Evolutionary conservation across 305 asterid genomes (phyloP).

Genomic region (Solanum hybrid): DNA sequence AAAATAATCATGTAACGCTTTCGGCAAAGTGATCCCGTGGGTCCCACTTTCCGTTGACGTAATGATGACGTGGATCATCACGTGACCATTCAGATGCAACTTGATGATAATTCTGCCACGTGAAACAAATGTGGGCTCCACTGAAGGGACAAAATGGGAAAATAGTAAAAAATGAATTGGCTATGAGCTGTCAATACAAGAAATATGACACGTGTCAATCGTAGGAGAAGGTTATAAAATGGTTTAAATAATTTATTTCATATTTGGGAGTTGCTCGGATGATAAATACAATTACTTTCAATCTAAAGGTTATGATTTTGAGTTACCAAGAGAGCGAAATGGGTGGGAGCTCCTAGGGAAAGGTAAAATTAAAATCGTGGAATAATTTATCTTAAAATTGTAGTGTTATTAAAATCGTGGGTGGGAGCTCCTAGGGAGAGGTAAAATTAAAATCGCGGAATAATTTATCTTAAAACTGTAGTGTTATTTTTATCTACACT

Average conservation of each 20-base stretch:
- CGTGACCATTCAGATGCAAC: slow-evolving; percentile 12
- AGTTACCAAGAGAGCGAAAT: not conserved
- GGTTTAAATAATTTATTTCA: not conserved
- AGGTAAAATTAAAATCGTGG: not conserved
- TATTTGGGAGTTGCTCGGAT: not conserved
- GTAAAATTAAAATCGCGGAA: not conserved
- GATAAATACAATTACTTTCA: not conserved
- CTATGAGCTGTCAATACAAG: slow-evolving; percentile 23
- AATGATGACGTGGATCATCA: slow-evolving; percentile 4
- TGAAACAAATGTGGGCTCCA: not conserved
- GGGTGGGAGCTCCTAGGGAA: not conserved
- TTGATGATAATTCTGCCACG: slow-evolving; percentile 17
- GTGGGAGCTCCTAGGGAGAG: too few relatives aligned
- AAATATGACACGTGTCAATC: slow-evolving; percentile 2
- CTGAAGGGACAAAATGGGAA: not conserved
- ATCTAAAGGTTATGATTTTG: not conserved
- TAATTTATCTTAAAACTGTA: not conserved
- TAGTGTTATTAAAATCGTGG: not conserved
- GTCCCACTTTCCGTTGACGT: slow-evolving; percentile 1
- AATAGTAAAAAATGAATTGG: not conserved
- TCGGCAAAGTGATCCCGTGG: slow-evolving; percentile 2
- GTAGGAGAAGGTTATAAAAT: not conserved
- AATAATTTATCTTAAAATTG: not conserved
- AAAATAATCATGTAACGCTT: not conserved
- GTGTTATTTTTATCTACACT: not conserved